phyloP scores from a whole-genome alignment of 805 yeast species.

The Lipomyces lipofer region DNA sequence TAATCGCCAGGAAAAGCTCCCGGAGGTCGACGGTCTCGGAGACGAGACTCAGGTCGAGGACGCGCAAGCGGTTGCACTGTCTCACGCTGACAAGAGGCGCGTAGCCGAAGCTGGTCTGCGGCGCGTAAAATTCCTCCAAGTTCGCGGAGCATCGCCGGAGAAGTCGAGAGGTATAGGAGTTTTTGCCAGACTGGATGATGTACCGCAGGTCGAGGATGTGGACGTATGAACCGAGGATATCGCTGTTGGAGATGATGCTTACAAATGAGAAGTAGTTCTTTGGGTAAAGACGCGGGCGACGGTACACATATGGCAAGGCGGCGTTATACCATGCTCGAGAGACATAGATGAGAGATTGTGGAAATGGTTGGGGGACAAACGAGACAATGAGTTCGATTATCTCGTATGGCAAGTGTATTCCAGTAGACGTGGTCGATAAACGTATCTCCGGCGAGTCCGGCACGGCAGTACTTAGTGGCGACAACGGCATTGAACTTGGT shows the following conservation, averaged over 20 bases:
- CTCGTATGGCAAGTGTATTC: slow-evolving; percentile 67
- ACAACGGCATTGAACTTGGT: slow-evolving; percentile 8
- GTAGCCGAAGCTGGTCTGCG: slow-evolving; percentile 91
- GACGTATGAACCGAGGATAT: slow-evolving; percentile 58
- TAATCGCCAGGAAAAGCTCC: slow-evolving; percentile 75
- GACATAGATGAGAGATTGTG: slow-evolving; percentile 40
- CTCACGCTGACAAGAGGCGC: slow-evolving; percentile 83
- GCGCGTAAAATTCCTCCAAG: slow-evolving; percentile 75
- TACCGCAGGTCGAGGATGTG: slow-evolving; percentile 68
- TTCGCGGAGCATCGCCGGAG: slow-evolving; percentile 71
- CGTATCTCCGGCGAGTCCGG: slow-evolving; percentile 38
- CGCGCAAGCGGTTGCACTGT: slow-evolving; percentile 61
- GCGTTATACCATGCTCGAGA: slow-evolving; percentile 60
- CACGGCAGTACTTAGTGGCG: background rate
- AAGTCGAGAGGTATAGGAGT: slow-evolving; percentile 81
- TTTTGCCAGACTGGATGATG: slow-evolving; percentile 87
- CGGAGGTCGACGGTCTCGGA: slow-evolving; percentile 85
- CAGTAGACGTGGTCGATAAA: slow-evolving; percentile 56
- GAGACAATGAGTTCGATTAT: slow-evolving; percentile 69
- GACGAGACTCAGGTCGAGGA: slow-evolving; percentile 78
- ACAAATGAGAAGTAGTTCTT: slow-evolving; percentile 73
- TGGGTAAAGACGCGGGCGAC: slow-evolving; percentile 61
- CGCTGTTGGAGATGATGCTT: slow-evolving; percentile 48
- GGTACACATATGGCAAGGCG: slow-evolving; percentile 66
- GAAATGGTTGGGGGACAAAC: slow-evolving; percentile 70